Conservation (phyloP, 352 stramenopile species). For the Phytopythium helicoides region DNA sequence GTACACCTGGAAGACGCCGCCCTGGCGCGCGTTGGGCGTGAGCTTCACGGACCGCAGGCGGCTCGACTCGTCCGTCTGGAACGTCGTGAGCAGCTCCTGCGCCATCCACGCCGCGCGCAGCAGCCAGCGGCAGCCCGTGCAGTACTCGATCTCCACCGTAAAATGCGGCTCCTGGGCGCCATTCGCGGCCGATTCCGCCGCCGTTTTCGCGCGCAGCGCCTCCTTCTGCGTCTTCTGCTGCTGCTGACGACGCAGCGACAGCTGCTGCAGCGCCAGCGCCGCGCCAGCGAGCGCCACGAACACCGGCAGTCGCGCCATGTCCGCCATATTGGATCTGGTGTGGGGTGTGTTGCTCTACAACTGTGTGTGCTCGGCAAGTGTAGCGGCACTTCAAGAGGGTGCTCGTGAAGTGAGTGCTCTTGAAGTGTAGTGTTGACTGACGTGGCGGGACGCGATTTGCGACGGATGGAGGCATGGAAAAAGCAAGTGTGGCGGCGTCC, state of each 20-base stretch:
- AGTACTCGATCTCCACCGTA: slow-evolving; percentile 91
- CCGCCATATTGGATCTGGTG: slow-evolving; percentile 8
- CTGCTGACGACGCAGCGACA: slow-evolving; percentile 14
- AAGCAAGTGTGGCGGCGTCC: no score
- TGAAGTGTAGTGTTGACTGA: slow-evolving; percentile 1
- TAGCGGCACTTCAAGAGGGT: no score
- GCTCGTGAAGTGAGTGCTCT: not conserved
- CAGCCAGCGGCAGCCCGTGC: slow-evolving; percentile 89
- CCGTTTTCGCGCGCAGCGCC: not conserved
- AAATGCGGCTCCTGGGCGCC: slow-evolving; percentile 33
- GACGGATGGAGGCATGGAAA: no score
- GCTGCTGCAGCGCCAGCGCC: slow-evolving; percentile 45
- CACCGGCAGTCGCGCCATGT: slow-evolving; percentile 16
- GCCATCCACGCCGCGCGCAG: slow-evolving; percentile 87
- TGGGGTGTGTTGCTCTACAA: no score
- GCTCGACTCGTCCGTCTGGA: slow-evolving; percentile 68
- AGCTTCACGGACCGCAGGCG: slow-evolving; percentile 57
- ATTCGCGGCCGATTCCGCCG: not conserved
- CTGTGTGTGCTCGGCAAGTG: no score
- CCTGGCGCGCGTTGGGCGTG: slow-evolving; percentile 53
- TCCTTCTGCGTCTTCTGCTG: slow-evolving; percentile 4
- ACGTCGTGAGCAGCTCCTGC: slow-evolving; percentile 92
- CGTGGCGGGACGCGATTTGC: no score
- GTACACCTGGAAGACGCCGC: slow-evolving; percentile 70
- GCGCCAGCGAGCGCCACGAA: slow-evolving; percentile 24